A percentile compares a stretch with the other conserved stretches of the same genome.
phyloP scores from a whole-genome alignment of 2,329 filamentous ascomycete genomes.

The Aspergillus flavus region DNA sequence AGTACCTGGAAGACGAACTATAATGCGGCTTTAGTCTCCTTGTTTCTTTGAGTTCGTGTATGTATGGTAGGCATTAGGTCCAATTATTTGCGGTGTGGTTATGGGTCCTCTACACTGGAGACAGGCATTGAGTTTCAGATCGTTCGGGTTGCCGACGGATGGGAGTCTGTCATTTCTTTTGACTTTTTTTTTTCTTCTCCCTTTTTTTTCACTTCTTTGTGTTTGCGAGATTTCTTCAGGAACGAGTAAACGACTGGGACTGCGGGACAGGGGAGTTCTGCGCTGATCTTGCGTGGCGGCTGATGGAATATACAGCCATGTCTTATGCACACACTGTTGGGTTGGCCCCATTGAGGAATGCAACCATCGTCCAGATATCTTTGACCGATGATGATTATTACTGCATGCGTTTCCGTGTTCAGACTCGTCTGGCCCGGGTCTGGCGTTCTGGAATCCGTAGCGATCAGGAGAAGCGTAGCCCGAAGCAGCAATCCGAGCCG shows the following conservation, averaged over 20 bases:
- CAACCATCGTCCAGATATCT: conserved; percentile 5
- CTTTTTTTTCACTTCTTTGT: conserved; percentile 20
- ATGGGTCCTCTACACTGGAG: conserved; percentile 13
- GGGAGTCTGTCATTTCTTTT: conserved; percentile 2
- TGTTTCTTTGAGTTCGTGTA: background rate
- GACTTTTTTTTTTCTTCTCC: conserved; percentile 4
- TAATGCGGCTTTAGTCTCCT: conserved; percentile 34
- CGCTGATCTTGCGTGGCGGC: conserved; percentile 19
- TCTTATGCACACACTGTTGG: conserved; percentile 8
- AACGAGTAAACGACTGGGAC: conserved; percentile 36
- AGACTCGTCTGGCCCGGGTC: background rate
- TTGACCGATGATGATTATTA: background rate
- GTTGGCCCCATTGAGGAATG: conserved; percentile 15
- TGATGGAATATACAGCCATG: conserved; percentile 20
- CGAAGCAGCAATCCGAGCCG: background rate
- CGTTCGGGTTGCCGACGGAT: conserved; percentile 2
- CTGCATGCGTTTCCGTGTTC: background rate
- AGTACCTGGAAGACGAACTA: conserved; percentile 94
- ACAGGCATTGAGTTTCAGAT: conserved; percentile 7
- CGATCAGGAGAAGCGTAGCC: background rate
- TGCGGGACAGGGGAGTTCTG: conserved; percentile 33
- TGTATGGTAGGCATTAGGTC: conserved; percentile 1
- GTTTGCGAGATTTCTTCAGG: conserved; percentile 22
- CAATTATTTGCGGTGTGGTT: conserved; percentile 1
- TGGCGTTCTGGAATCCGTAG: background rate